Evolutionary conservation across 1,284 basidiomycete species (phyloP).

Genomic region (Cutaneotrichosporon sp.): DNA sequence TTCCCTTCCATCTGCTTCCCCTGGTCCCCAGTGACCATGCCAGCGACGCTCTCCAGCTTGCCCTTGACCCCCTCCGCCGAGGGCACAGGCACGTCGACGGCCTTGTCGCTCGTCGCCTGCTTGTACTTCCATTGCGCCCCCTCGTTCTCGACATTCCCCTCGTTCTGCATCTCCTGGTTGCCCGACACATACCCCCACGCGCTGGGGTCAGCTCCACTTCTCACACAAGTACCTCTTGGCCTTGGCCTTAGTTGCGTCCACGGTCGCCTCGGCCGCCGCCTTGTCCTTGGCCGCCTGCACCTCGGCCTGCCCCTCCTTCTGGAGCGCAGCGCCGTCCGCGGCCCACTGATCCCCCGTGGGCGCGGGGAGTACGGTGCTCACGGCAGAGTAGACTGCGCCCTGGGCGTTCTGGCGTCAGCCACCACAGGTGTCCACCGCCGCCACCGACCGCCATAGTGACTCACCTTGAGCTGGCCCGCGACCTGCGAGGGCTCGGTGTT

Average conservation of each 20-base stretch:
- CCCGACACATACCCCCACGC: conserved; percentile 50
- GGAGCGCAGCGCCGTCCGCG: conserved; percentile 36
- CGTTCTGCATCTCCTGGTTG: conserved; percentile 41
- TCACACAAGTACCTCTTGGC: conserved; percentile 45
- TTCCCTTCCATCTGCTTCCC: conserved; percentile 52
- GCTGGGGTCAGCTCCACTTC: conserved; percentile 23
- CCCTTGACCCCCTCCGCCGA: conserved; percentile 42
- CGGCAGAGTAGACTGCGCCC: conserved; percentile 27
- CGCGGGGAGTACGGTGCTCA: conserved; percentile 39
- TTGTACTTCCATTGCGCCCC: conserved; percentile 47
- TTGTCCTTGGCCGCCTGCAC: conserved; percentile 44
- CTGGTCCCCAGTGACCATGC: conserved; percentile 48
- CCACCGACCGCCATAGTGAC: neutral
- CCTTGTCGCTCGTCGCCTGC: conserved; percentile 32
- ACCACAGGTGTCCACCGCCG: conserved; percentile 1
- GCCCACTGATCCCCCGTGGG: conserved; percentile 35
- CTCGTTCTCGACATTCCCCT: conserved; percentile 50
- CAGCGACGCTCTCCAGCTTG: conserved; percentile 46
- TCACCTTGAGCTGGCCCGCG: conserved; percentile 41
- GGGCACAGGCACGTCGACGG: conserved; percentile 29
- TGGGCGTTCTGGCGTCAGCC: conserved; percentile 16
- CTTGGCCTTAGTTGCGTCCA: conserved; percentile 45
- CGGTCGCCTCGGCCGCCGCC: conserved; percentile 39
- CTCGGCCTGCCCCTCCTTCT: conserved; percentile 39
- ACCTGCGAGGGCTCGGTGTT: conserved; percentile 36